Conservation (phyloP, 257 asterid species). For the Solanum ossicruentum region DNA sequence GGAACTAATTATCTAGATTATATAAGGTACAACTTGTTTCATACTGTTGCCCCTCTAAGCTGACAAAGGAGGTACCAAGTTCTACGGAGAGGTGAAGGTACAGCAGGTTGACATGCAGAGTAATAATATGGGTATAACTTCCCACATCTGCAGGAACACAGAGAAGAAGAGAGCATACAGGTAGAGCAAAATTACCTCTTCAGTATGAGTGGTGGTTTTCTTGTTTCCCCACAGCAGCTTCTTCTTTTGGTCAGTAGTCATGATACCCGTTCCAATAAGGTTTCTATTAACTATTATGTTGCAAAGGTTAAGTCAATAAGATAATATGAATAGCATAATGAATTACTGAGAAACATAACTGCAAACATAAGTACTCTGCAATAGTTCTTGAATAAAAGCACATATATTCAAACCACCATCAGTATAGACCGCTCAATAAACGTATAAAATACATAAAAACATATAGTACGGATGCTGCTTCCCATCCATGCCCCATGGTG, state of each 20-base stretch:
- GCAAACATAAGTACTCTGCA: neutral
- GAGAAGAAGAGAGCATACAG: neutral
- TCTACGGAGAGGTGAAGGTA: neutral
- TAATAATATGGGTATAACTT: neutral
- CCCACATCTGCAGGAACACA: neutral
- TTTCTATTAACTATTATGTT: conserved; percentile 62
- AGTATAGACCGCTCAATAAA: neutral
- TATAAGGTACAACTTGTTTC: neutral
- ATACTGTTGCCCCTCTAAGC: neutral
- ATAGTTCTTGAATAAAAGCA: neutral
- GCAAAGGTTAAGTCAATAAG: neutral
- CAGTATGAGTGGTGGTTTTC: conserved; percentile 49
- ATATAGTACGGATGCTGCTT: neutral
- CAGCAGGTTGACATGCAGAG: neutral
- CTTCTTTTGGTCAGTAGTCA: conserved; percentile 98
- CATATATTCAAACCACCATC: neutral
- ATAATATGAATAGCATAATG: neutral
- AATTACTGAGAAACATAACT: conserved; percentile 1
- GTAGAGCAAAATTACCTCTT: conserved; percentile 50
- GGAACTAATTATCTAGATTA: neutral
- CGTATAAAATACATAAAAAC: neutral
- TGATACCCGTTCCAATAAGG: conserved; percentile 79
- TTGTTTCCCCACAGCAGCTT: conserved; percentile 97
- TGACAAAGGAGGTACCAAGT: neutral
- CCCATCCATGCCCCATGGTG: neutral